Conservation (phyloP, 2,329 filamentous ascomycete species). For the Talaromyces sp. region DNA sequence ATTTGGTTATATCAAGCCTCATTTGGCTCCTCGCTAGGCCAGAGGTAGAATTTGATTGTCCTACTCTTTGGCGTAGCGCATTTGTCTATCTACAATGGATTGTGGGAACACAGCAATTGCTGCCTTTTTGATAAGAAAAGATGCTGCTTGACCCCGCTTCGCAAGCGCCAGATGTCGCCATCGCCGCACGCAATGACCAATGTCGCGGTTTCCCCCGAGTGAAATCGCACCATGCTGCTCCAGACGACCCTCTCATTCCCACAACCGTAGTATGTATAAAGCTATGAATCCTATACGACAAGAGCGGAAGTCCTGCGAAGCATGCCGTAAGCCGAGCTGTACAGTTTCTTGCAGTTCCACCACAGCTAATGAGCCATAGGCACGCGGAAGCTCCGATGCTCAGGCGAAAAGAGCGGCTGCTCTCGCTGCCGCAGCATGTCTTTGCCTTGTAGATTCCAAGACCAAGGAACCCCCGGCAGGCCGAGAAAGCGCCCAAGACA, state of each 20-base stretch:
- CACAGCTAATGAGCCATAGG: constrained; percentile 20
- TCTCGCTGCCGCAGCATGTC: constrained; percentile 25
- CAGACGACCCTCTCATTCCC: background rate
- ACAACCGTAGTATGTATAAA: background rate
- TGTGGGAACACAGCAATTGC: no score
- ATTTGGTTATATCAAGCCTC: background rate
- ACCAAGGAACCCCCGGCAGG: constrained; percentile 28
- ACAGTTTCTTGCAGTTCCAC: background rate
- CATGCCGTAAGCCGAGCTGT: constrained; percentile 24
- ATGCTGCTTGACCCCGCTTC: no score
- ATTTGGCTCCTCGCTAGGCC: background rate
- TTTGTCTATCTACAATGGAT: background rate
- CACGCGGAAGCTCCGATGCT: constrained; percentile 29
- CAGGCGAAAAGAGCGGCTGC: constrained; percentile 28
- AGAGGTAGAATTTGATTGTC: background rate
- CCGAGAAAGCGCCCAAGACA: constrained; percentile 26
- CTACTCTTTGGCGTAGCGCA: background rate
- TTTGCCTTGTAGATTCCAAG: constrained; percentile 28
- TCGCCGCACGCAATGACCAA: constrained; percentile 21
- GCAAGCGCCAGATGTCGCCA: constrained; percentile 15
- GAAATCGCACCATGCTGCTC: background rate
- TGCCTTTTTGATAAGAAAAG: no score
- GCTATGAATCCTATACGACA: constrained; percentile 24
- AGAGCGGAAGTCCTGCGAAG: constrained; percentile 29
- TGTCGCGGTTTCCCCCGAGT: background rate